phyloP scores from a whole-genome alignment of 768 basidiomycete genomes.

The Chalciporus chontae region DNA sequence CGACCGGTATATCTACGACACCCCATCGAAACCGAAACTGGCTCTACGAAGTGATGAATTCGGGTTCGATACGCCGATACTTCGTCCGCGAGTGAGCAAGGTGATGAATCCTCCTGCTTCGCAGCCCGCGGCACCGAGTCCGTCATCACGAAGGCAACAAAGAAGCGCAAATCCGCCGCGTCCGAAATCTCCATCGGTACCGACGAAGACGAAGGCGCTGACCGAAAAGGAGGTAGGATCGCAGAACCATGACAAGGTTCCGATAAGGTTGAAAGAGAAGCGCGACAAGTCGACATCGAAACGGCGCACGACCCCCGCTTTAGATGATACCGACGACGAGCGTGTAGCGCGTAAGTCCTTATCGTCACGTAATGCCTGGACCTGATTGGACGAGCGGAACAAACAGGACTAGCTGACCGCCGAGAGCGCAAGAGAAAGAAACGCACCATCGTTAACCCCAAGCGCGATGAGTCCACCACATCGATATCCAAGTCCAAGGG shows the following conservation, averaged over 20 bases:
- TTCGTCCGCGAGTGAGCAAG: constrained; percentile 44
- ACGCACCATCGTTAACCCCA: constrained; percentile 45
- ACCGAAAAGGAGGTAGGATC: background rate
- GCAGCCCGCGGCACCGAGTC: background rate
- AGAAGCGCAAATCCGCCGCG: background rate
- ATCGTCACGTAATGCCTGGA: background rate
- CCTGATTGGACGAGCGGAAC: background rate
- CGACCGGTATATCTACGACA: constrained; percentile 1
- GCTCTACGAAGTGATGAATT: constrained; percentile 17
- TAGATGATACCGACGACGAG: constrained; percentile 32
- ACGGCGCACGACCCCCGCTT: constrained; percentile 17
- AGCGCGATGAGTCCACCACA: constrained; percentile 6
- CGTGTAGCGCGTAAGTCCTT: constrained; percentile 33
- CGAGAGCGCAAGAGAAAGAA: constrained; percentile 61
- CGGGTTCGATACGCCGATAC: constrained; percentile 53
- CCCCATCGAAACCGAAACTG: constrained; percentile 7
- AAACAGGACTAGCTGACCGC: constrained; percentile 59
- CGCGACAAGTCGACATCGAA: constrained; percentile 23
- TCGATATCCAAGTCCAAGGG: constrained; percentile 13
- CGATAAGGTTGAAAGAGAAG: constrained; percentile 11
- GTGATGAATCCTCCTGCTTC: background rate
- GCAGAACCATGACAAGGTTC: constrained; percentile 2
- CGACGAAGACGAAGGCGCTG: background rate
- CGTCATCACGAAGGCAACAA: background rate
- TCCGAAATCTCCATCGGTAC: background rate